A percentile compares a stretch with the other conserved stretches of the same genome.
Conservation (phyloP, 495 filamentous ascomycete genomes). For the Choiromyces venosus region DNA sequence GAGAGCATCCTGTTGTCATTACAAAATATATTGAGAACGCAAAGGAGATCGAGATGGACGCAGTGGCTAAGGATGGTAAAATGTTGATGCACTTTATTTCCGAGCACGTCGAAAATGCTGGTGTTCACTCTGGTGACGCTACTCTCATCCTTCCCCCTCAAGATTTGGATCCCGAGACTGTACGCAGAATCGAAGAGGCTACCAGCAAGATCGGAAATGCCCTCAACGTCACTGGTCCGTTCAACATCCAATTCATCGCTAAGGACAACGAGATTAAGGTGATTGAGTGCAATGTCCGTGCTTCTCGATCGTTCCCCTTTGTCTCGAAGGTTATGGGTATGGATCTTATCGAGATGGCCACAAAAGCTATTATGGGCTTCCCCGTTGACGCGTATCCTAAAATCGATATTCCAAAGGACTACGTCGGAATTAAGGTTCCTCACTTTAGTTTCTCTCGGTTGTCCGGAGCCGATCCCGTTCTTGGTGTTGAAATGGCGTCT, state of each 20-base stretch:
- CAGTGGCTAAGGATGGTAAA: slow-evolving; percentile 79
- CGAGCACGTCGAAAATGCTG: slow-evolving; percentile 93
- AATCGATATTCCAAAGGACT: slow-evolving; percentile 65
- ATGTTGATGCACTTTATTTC: slow-evolving; percentile 89
- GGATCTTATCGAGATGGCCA: slow-evolving; percentile 97
- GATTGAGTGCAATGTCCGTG: slow-evolving; percentile 97
- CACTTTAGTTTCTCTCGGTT: slow-evolving; percentile 98
- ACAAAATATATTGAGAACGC: slow-evolving; percentile 98
- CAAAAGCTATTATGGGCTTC: slow-evolving; percentile 87
- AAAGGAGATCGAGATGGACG: slow-evolving; percentile 96
- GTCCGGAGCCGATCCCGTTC: slow-evolving; percentile 89
- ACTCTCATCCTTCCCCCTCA: slow-evolving; percentile 91
- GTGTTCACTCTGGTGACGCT: slow-evolving; percentile 94
- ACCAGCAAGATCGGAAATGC: slow-evolving; percentile 92
- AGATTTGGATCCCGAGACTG: slow-evolving; percentile 83
- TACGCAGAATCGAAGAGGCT: slow-evolving; percentile 85
- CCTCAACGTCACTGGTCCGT: slow-evolving; percentile 92
- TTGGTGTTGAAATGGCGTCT: slow-evolving; percentile 98
- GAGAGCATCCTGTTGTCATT: slow-evolving; percentile 95
- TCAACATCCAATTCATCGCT: slow-evolving; percentile 99
- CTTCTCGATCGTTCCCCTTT: slow-evolving; percentile 94
- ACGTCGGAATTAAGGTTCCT: slow-evolving; percentile 94
- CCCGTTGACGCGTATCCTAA: slow-evolving; percentile 77
- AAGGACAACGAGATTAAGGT: slow-evolving; percentile 99
- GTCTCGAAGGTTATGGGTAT: slow-evolving; percentile 99